Evolutionary conservation across 169 alveolate genomes (phyloP).

Genomic region (Eimeria tenella): DNA sequence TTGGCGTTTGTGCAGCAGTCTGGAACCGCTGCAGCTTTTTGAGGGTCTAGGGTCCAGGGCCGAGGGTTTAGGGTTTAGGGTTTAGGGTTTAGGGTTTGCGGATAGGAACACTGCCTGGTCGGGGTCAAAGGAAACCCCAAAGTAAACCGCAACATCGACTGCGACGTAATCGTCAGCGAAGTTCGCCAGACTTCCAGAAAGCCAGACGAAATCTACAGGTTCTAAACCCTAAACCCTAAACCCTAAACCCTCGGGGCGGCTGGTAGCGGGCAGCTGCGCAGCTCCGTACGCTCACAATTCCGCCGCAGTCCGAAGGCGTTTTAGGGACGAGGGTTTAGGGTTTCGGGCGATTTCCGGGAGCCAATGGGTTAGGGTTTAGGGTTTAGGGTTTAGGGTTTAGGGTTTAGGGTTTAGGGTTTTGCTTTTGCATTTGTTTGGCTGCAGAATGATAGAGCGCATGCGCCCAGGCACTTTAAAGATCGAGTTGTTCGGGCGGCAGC

Average conservation of each 20-base stretch:
- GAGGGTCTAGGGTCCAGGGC: neutral
- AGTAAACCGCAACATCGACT: constrained; percentile 92
- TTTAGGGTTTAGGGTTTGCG: neutral
- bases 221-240: neutral
- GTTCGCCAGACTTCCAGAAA: constrained; percentile 97
- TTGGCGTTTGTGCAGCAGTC: neutral
- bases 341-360: neutral
- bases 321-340: too few species aligned
- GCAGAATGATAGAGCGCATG: constrained; percentile 94
- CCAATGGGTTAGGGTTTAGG: neutral
- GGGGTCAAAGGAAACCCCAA: constrained; percentile 89
- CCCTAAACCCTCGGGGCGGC: neutral
- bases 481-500: constrained; percentile 85
- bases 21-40: constrained; percentile 87
- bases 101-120: constrained; percentile 82
- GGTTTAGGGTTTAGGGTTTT: neutral
- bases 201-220: constrained; percentile 96
- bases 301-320: too few species aligned
- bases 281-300: neutral
- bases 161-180: constrained; percentile 96
- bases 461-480: constrained; percentile 91
- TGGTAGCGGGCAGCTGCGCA: neutral
- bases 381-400: neutral
- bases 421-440: neutral
- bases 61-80: neutral